Evolutionary conservation across 768 basidiomycete species (phyloP), one percentile per base, ranked within the genome.

Genomic region (Dentipellis sp.): DNA sequence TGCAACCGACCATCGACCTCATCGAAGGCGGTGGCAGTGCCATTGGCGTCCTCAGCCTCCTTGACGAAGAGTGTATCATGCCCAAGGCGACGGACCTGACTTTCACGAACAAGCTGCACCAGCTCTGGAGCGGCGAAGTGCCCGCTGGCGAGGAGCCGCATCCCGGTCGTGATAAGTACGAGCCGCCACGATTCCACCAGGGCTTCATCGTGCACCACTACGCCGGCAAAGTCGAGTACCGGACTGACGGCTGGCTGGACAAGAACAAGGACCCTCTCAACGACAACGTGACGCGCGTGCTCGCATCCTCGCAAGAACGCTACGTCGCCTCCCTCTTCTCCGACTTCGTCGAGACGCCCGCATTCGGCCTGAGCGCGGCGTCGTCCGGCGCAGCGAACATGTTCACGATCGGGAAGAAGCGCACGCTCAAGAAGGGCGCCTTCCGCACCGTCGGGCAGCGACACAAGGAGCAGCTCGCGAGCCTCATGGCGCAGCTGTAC

Each of bases 11-110:
- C 3, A 98, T 99, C 67, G 95, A 98, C 67, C 83, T 99, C 52
- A 98, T 99, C 64, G 97, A 98, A 70, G 65, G 88, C 16, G 82
- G 78, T 52, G 77, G 80, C 12, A 74, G 72, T 17, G 74, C 75
- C 0, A 93, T 97, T 59, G 97, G 97, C 53, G 87, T 98, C 58
- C 78, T 99, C 47, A 91, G 92, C 59, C 86, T 88, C 64, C 73
- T 99, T 37, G 97, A 99, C 68, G 97, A 98, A 67, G 95, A 97
- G 61, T 98, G 95, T 67, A 98, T 99, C 70, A 99, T 98, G 95
- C 97, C 95, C n/a, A 93, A 92, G 67, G 95, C 95, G 3, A 91
- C 88, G 11, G 95, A 99, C 68, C 72, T 82, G 45, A 97, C 94
- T 0, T 98, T 99, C 73, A 92, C 93, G 35, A 82, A 91, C 71